Evolutionary conservation across 192 early-diverging fungal genomes (phyloP).

Genomic region (Umbelopsis ramanniana): DNA sequence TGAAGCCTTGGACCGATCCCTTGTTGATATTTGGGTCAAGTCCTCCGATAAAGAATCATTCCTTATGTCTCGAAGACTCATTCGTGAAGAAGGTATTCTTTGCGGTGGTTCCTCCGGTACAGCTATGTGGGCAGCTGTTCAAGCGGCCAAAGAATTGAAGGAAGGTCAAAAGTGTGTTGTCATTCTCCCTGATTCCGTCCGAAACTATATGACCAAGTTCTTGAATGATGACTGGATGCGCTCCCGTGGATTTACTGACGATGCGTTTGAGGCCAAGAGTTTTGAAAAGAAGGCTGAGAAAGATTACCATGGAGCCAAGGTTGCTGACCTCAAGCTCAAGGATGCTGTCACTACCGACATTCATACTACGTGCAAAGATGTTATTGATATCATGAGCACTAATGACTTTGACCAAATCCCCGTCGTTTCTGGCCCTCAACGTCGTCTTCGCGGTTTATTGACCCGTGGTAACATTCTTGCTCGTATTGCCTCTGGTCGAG

Average conservation of each 20-base stretch:
- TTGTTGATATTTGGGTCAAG: constrained; percentile 97
- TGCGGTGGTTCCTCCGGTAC: constrained; percentile 97
- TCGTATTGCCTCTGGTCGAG: constrained; percentile 75
- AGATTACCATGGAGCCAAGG: constrained; percentile 82
- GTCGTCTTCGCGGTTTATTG: constrained; percentile 77
- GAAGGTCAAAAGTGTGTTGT: constrained; percentile 92
- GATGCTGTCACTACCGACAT: constrained; percentile 85
- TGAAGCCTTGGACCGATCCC: constrained; percentile 79
- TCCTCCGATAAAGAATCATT: constrained; percentile 96
- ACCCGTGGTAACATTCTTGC: constrained; percentile 74
- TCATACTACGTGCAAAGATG: constrained; percentile 70
- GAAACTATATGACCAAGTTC: constrained; percentile 99
- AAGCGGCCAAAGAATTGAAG: constrained; percentile 83
- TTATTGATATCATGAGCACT: constrained; percentile 86
- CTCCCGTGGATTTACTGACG: constrained; percentile 86
- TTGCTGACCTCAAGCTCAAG: constrained; percentile 79
- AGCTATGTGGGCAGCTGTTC: constrained; percentile 86
- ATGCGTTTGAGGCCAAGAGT: constrained; percentile 67
- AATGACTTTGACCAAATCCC: constrained; percentile 97
- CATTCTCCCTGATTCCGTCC: constrained; percentile 95
- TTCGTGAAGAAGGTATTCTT: constrained; percentile 95
- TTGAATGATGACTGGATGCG: constrained; percentile 99
- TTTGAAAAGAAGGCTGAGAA: constrained; percentile 66
- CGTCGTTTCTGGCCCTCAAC: constrained; percentile 73
- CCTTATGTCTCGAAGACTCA: constrained; percentile 92